Evolutionary conservation across 345 rosid species (phyloP), one percentile per base, ranked within the genome.

Genomic region (Bruguiera parviflora): DNA sequence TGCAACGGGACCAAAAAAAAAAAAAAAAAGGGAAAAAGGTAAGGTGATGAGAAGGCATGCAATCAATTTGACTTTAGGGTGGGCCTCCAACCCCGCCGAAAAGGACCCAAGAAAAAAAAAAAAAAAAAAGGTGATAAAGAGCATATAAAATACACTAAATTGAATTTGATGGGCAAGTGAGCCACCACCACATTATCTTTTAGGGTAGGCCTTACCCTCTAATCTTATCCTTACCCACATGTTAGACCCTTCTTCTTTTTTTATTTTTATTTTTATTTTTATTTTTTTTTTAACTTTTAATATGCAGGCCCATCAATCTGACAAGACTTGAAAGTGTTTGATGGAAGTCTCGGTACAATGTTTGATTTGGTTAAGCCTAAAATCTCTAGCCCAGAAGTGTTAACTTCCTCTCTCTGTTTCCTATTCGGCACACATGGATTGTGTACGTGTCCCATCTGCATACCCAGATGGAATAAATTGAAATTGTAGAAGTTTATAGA

Each of bases 101-200:
- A 21, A n/a, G 10, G 58, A 55, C 59, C 2, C 6, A 0, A 10
- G 15, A 56, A 24, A 53, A 6, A 19, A 22, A 8, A 20, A 21
- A 21, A 21, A 53, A 53, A 53, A 21, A 8, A 5, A 22, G 20
- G 27, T 22, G 28, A 55, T 55, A 55, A 55, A 8, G 16, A 37
- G 47, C 46, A 10, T 11, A 39, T 2, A 39, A 8, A 15, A 56
- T 56, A 5, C 3, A 10, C 13, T 22, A 21, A 56, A 24, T 56
- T 5, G 33, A 9, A 3, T n/a, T 67, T 67, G 51, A 67, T 9
- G 63, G 55, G 71, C 71, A 67, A 7, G 13, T 25, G 20, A 58
- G 39, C 53, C 63, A 27, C 63, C 63, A 27, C 71, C 55, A 37
- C 71, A 43, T 39, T 13, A 57, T 24, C 20, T 13, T 13, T 67